phyloP scores from a whole-genome alignment of 2,329 filamentous ascomycete species.

The Fusarium sp. region DNA sequence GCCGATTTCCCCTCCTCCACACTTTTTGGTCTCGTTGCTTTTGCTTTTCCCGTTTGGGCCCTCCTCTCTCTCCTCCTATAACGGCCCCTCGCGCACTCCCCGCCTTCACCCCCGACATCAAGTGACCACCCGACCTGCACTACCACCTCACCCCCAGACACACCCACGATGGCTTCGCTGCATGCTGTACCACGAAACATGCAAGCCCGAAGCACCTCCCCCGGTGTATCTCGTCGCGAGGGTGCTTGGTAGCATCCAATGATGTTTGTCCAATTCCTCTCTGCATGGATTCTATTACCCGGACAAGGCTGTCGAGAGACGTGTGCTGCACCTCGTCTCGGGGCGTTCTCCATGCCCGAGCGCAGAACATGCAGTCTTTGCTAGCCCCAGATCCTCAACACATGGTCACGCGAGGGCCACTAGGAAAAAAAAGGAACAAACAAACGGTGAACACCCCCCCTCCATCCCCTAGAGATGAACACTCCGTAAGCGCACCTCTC shows the following conservation, averaged over 20 bases:
- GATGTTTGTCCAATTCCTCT: background rate
- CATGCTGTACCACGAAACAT: constrained; percentile 13
- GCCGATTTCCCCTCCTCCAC: constrained; percentile 30
- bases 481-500: background rate
- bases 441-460: background rate
- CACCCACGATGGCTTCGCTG: constrained; percentile 16
- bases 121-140: constrained; percentile 33
- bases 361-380: background rate
- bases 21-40: background rate
- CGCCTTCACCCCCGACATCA: constrained; percentile 18
- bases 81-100: background rate
- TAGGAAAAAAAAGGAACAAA: background rate
- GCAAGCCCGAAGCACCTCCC: background rate
- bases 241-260: background rate
- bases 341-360: constrained; percentile 1
- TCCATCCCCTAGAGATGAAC: background rate
- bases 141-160: constrained; percentile 24
- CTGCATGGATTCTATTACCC: background rate
- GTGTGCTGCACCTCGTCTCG: background rate
- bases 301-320: background rate
- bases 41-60: constrained; percentile 14
- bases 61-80: constrained; percentile 2
- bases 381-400: background rate
- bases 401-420: background rate
- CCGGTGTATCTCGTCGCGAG: background rate